Evolutionary conservation across 2,329 filamentous ascomycete species (phyloP).

Genomic region (Penicillium concentricum): DNA sequence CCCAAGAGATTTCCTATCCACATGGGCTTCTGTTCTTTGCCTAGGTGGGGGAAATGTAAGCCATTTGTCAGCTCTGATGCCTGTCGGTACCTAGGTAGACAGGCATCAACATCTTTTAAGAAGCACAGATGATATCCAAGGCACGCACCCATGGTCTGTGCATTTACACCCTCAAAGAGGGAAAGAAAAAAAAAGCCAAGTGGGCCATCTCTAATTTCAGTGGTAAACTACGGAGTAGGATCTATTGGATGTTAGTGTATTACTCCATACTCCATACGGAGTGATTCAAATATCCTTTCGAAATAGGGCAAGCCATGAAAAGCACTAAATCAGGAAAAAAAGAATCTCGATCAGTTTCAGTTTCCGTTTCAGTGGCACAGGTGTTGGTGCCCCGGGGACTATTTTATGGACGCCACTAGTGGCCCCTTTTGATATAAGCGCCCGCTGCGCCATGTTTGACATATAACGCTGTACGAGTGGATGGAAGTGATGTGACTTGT

Average conservation of each 20-base stretch:
- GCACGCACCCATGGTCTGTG: slow-evolving; percentile 8
- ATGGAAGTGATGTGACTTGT: not conserved
- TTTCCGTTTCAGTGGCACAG: not conserved
- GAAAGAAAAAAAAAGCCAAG: no score
- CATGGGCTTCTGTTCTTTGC: no score
- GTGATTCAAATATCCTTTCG: not conserved
- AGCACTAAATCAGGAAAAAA: no score
- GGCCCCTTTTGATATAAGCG: slow-evolving; percentile 19
- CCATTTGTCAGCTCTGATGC: not conserved
- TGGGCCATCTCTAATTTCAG: not conserved
- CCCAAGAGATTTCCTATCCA: no score
- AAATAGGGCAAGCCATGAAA: not conserved
- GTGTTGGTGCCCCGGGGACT: not conserved
- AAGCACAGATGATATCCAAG: not conserved
- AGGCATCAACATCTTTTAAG: no score
- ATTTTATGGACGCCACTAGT: not conserved
- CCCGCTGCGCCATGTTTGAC: slow-evolving; percentile 18
- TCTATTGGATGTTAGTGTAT: not conserved
- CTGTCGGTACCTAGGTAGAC: no score
- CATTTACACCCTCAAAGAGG: not conserved
- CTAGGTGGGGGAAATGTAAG: no score
- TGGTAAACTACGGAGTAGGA: not conserved
- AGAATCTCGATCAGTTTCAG: not conserved
- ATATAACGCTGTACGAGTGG: slow-evolving; percentile 5
- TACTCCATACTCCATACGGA: not conserved